phyloP scores from a whole-genome alignment of 306 rosid species.

The Vachellia pachyceras region DNA sequence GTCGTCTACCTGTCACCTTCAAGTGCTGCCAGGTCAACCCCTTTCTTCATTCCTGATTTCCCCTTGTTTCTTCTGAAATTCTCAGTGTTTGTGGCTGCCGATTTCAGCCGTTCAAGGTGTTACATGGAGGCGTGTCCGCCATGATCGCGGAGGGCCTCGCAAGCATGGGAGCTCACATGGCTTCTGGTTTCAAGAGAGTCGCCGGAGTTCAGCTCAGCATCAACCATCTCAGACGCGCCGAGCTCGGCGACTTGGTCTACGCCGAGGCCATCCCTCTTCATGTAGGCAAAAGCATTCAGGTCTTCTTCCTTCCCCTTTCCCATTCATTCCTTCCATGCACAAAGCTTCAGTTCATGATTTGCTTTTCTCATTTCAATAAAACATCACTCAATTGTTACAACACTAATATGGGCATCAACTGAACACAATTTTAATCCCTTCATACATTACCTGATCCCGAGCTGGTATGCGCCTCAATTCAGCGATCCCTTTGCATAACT shows the following conservation, averaged over 20 bases:
- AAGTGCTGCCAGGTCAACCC: constrained; percentile 75
- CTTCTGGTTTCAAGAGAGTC: constrained; percentile 75
- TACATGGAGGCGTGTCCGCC: constrained; percentile 96
- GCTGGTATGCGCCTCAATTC: neutral
- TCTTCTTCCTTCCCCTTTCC: neutral
- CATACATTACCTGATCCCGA: neutral
- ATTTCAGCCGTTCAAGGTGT: constrained; percentile 39
- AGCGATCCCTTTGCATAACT: no score
- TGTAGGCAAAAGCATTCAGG: constrained; percentile 83
- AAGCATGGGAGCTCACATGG: constrained; percentile 70
- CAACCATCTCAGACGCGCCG: constrained; percentile 75
- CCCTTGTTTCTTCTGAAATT: no score
- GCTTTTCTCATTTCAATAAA: neutral
- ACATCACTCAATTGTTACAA: neutral
- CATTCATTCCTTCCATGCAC: neutral
- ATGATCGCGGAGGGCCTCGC: constrained; percentile 81
- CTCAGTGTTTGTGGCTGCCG: no score
- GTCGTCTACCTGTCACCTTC: constrained; percentile 63
- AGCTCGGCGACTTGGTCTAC: constrained; percentile 66
- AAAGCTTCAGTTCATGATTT: neutral
- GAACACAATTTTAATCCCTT: neutral
- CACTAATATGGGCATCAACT: neutral
- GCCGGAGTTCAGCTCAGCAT: constrained; percentile 91
- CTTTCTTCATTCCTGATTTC: no score
- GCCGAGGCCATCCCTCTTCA: constrained; percentile 75